phyloP scores from a whole-genome alignment of 768 basidiomycete genomes.

The Nidularia sp. region DNA sequence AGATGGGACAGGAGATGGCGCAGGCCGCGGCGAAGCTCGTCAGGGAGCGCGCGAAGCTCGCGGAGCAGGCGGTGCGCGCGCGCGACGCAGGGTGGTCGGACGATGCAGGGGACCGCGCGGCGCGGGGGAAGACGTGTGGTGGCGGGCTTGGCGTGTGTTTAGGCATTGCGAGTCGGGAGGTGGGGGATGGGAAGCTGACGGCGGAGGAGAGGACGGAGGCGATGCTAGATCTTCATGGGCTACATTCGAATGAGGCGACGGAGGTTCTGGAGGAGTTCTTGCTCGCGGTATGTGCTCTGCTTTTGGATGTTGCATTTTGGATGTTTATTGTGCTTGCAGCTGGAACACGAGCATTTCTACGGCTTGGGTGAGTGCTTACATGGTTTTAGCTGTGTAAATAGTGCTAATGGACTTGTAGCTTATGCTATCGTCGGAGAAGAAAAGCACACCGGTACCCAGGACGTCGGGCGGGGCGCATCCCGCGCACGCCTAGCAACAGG shows the following conservation, averaged over 20 bases:
- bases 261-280: conserved; percentile 89
- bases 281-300: conserved; percentile 60
- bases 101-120: conserved; percentile 74
- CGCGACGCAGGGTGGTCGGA: conserved; percentile 78
- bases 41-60: conserved; percentile 70
- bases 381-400: neutral
- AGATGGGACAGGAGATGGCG: conserved; percentile 85
- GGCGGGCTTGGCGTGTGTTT: conserved; percentile 82
- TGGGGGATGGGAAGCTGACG: conserved; percentile 52
- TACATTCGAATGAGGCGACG: conserved; percentile 91
- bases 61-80: conserved; percentile 70
- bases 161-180: conserved; percentile 70
- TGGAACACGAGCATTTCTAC: conserved; percentile 85
- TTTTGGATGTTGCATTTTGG: conserved; percentile 1
- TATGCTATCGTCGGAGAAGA: conserved; percentile 93
- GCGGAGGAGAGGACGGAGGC: conserved; percentile 89
- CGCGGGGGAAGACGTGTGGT: conserved; percentile 71
- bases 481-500: conserved; percentile 80
- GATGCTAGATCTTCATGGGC: conserved; percentile 86
- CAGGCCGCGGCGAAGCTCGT: conserved; percentile 84
- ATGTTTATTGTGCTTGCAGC: conserved; percentile 30
- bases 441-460: conserved; percentile 93
- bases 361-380: conserved; percentile 61
- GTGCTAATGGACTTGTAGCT: conserved; percentile 37
- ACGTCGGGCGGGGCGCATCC: conserved; percentile 75